Evolutionary conservation across 2,329 filamentous ascomycete genomes (phyloP), one percentile per base, ranked within the genome.

Genomic region (Aphanoascus verrucosus): DNA sequence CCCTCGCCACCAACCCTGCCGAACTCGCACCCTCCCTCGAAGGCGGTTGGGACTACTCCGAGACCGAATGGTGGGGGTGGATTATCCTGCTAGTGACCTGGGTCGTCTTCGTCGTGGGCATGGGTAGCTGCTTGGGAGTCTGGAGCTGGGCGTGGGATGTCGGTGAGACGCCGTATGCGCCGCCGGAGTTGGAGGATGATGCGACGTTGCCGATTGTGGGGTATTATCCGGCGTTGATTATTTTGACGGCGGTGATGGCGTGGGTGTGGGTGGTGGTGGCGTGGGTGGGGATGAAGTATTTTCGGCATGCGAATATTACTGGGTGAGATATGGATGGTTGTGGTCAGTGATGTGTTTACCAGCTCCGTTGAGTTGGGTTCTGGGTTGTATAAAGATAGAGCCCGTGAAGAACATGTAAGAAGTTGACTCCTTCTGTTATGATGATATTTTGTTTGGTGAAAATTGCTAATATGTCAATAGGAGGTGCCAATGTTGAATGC

Each of bases 81-180:
- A 84, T 95, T 6, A 85, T 98, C 46, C 74, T 98, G 32, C 73
- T 86, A 40, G 84, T 88, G 45, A 98, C 94, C 0, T 98, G 94
- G 93, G 73, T 94, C 43, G 89, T 96, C 23, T 97, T 98, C 67
- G 89, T 97, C 17, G 82, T 93, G 0, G 93, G 93, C 32, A 97
- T 98, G 86, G 93, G 93, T 51, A 94, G 87, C 49, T 96, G 89
- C 67, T 78, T 97, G 44, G 91, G 86, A 19, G 82, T 97, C 19
- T 98, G 93, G 93, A 93, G 84, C 69, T 98, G 93, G 93, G 93
- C 93, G 1, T 98, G 93, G 93, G 91, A 97, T 72, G 91, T 97
- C 1, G 91, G 91, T 44, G 89, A 91, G 68, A 96, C 89, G 34
- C 91, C 91, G 0, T 95, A 95, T 69, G 91, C 91, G 52, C 91